These are phyloP conservation scores for Pharnaceum exiguum DNA, from an alignment of 148 eudicot species.

Conservation along the genomic window DNA sequence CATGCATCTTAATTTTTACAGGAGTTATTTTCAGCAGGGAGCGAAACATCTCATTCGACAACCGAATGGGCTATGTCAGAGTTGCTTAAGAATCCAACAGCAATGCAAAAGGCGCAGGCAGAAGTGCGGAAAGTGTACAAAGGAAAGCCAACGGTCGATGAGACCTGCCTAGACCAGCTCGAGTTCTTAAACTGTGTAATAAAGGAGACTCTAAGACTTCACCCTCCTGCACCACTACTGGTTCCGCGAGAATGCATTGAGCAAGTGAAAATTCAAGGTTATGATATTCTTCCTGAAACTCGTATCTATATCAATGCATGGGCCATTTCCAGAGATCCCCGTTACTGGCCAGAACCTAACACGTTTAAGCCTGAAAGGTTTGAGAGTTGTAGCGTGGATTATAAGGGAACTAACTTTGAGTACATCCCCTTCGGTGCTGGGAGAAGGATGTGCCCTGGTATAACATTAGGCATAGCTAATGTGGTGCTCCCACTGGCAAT, in stretches of 20 bases:
- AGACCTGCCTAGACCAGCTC: background rate
- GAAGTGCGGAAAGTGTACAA: constrained; percentile 11
- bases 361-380: constrained; percentile 13
- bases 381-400: background rate
- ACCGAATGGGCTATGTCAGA: constrained; percentile 25
- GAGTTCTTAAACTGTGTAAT: constrained; percentile 16
- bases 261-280: constrained; percentile 14
- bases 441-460: too few species aligned
- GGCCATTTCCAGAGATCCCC: constrained; percentile 22
- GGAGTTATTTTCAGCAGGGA: constrained; percentile 27
- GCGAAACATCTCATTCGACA: constrained; percentile 24
- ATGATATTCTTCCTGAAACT: constrained; percentile 8
- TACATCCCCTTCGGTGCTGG: constrained; percentile 20
- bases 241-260: constrained; percentile 15
- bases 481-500: constrained; percentile 2
- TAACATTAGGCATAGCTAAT: constrained; percentile 1
- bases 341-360: background rate
- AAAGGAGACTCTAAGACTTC: constrained; percentile 21
- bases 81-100: constrained; percentile 11
- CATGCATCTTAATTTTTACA: too few species aligned
- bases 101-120: constrained; percentile 16
- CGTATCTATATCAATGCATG: constrained; percentile 10
- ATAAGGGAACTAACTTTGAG: background rate
- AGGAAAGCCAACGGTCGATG: constrained; percentile 8
- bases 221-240: constrained; percentile 16